phyloP scores from a whole-genome alignment of 1,284 basidiomycete genomes.

The Papiliotrema nemorosa region DNA sequence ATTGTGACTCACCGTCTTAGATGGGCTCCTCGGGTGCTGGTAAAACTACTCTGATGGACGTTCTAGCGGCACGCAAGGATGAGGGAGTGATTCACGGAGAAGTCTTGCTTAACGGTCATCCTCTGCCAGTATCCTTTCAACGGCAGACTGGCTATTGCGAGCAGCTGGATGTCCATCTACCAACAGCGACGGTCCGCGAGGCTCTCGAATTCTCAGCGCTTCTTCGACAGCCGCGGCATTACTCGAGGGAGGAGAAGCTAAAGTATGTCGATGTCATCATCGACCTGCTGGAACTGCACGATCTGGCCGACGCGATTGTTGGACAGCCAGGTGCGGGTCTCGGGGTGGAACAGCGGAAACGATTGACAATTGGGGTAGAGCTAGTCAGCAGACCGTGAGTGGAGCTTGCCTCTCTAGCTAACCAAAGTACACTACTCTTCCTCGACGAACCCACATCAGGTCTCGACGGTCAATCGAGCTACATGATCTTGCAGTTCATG shows the following conservation, averaged over 20 bases:
- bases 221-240: slow-evolving; percentile 67
- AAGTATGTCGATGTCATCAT: slow-evolving; percentile 54
- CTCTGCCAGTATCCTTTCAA: slow-evolving; percentile 52
- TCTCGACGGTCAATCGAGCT: slow-evolving; percentile 55
- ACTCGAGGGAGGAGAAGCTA: slow-evolving; percentile 53
- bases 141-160: slow-evolving; percentile 52
- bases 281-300: slow-evolving; percentile 51
- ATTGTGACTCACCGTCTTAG: neutral
- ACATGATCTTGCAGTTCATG: slow-evolving; percentile 54
- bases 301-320: slow-evolving; percentile 51
- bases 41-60: slow-evolving; percentile 52
- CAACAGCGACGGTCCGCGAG: slow-evolving; percentile 61
- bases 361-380: slow-evolving; percentile 56
- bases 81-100: slow-evolving; percentile 46
- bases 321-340: slow-evolving; percentile 49
- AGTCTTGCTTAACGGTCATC: slow-evolving; percentile 52
- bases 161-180: slow-evolving; percentile 42
- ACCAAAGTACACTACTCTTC: too few relatives aligned
- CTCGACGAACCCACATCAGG: too few relatives aligned
- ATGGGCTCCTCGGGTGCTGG: slow-evolving; percentile 51
- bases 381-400: slow-evolving; percentile 54
- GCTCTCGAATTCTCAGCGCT: slow-evolving; percentile 77
- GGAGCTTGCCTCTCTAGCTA: too few relatives aligned
- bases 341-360: slow-evolving; percentile 51
- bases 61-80: slow-evolving; percentile 49